Conservation (phyloP, 179 eudicot species). For the Drosera spatulata region DNA sequence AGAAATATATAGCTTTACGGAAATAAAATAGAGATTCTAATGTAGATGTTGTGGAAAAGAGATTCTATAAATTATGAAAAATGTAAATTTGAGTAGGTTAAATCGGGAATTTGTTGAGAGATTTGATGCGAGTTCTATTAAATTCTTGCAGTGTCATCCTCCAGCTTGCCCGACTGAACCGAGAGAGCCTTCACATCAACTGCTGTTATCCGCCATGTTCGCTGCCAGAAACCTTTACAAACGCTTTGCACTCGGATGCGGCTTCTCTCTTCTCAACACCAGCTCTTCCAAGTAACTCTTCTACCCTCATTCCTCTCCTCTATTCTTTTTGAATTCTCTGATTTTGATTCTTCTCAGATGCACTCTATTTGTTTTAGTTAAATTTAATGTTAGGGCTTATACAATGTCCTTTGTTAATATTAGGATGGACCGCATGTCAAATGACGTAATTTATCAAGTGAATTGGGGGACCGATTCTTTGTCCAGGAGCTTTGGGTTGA, state of each 20-base stretch:
- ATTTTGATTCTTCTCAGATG: not conserved
- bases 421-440: conserved; percentile 3
- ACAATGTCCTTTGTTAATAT: conserved; percentile 11
- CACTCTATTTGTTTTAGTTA: not conserved
- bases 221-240: conserved; percentile 20
- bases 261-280: conserved; percentile 17
- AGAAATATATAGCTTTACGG: too few species aligned
- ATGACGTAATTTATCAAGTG: conserved; percentile 6
- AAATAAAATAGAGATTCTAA: too few species aligned
- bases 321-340: not conserved
- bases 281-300: conserved; percentile 16
- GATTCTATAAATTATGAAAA: too few species aligned
- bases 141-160: too few species aligned
- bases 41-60: too few species aligned
- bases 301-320: not conserved
- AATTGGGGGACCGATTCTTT: conserved; percentile 8
- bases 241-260: conserved; percentile 11
- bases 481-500: not conserved
- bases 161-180: too few species aligned
- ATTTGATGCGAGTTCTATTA: too few species aligned
- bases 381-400: conserved; percentile 16
- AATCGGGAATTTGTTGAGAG: too few species aligned
- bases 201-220: conserved; percentile 14
- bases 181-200: not conserved
- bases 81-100: too few species aligned